Base-by-base conservation (phyloP, 352 stramenopile genomes). In the Pythium insidiosum region DNA sequence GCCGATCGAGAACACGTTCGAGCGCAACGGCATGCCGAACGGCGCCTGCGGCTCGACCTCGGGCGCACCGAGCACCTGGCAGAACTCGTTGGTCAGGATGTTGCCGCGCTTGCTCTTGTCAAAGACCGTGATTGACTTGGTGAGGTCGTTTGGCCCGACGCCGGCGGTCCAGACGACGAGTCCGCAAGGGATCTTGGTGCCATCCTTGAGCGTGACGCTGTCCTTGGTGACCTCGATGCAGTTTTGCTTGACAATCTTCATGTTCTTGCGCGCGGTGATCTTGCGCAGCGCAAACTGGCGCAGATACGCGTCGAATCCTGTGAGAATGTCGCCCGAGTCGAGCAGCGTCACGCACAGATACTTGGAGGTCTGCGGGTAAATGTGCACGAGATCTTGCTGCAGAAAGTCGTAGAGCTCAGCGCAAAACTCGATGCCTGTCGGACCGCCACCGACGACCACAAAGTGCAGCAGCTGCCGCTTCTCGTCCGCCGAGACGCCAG, bases 401-500 rank as follows among this genome's bases (percentile, higher is more conserved):
- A 98, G 54, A 57, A 98, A 84, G 52, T 97, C 96, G 62, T 98
- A 85, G 38, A 99, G 68, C 65, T 99, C 95, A 15, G 84, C 78
- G 31, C 94, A 96, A 61, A 98, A 98, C 69, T 99, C 95, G 51
- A 97, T 89, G 36, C 75, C 84, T 0, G 94, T 98, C 2, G 94
- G 92, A 5, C 95, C 95, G 5, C 95, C 96, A 5, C 96, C 96
- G 9, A 99, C 95, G 7, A 99, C 88, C n/a, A 99, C 81, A 70
- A 99, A 99, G 35, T 93, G 94, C 13, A 99, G 69, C 6, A 99
- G 62, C 22, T 87, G 60, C 28, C 85, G 50, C 41, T 94, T 88
- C 66, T 98, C 89, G n/a, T 78, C 74, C 2, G 75, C 56, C 2
- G 72, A 76, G 4, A 95, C 54, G 7, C 69, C 88, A 11, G 90